Conservation (phyloP, 768 basidiomycete genomes). For the Lactarius quietus region DNA sequence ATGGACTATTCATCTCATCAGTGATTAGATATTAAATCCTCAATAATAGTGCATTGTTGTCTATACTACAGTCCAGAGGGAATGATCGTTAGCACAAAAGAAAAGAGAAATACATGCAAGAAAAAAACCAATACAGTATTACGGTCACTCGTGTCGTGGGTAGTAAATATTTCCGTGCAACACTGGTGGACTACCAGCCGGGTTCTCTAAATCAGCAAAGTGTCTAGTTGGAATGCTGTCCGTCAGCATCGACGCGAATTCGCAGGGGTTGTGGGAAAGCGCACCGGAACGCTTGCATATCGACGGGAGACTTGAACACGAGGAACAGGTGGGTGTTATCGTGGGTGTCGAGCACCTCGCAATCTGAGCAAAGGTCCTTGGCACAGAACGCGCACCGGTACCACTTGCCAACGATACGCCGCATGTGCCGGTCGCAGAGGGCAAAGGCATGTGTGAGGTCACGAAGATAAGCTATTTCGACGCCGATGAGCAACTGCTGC, state of each 20-base stretch:
- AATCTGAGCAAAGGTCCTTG: conserved; percentile 82
- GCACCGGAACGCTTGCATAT: conserved; percentile 72
- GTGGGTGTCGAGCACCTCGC: conserved; percentile 79
- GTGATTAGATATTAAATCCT: too few relatives aligned
- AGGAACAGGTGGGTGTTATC: conserved; percentile 80
- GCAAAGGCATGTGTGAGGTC: conserved; percentile 60
- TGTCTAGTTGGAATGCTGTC: not conserved
- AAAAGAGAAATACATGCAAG: not conserved
- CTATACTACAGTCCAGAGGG: not conserved
- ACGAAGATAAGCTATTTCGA: conserved; percentile 55
- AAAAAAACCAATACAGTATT: not conserved
- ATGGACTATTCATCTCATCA: too few relatives aligned
- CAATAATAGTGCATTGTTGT: too few relatives aligned
- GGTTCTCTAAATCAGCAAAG: conserved; percentile 18
- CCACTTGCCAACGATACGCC: conserved; percentile 82
- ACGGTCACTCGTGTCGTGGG: not conserved
- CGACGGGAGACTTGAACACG: conserved; percentile 81
- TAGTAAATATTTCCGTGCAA: conserved; percentile 10
- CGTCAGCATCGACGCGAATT: conserved; percentile 13
- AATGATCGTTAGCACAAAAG: not conserved
- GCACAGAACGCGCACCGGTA: conserved; percentile 86
- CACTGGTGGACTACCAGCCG: conserved; percentile 17
- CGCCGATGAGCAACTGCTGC: not conserved
- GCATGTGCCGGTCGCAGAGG: conserved; percentile 85
- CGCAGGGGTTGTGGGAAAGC: conserved; percentile 27